Evolutionary conservation across 495 filamentous ascomycete genomes (phyloP), one percentile per base, ranked within the genome.

Genomic region (Penicillium paradoxum): DNA sequence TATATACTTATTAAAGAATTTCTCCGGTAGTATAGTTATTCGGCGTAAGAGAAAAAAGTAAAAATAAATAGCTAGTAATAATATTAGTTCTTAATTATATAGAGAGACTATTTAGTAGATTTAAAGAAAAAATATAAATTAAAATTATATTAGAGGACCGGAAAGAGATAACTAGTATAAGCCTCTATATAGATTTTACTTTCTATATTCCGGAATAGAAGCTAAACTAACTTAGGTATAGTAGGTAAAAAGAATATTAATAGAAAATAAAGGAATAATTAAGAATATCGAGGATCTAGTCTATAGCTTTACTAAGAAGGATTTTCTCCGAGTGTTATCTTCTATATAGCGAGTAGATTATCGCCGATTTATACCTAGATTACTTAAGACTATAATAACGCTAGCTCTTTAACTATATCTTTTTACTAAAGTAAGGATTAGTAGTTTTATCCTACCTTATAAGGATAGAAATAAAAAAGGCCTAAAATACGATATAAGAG

Each of bases 401-500:
- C 25, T 65, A 19, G 39, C 53, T 40, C 56, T 65, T 43, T 49
- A 65, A 40, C 10, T 65, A 27, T 65, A 53, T 27, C 51, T 65
- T 6, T 27, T 27, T 27, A 27, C 24, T 21, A 51, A 51, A 58
- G 53, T 40, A 56, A 65, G 54, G n/a, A 58, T 65, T 43, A 34
- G 56, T 30, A 44, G 48, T 45, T 57, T 62, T 40, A 62, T 65
- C 27, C 59, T 39, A 21, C 32, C 45, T 10, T 1, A 50, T 19
- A 15, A 62, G 43, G 34, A 62, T 8, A 62, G 33, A 56, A 21
- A 51, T 2, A 11, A 59, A 24, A 56, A 33, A 49, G 55, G 52
- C 13, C 49, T 58, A 27, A 37, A 38, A 51, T 62, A 58, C 10
- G 36, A 56, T 36, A 34, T 58, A 14, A 54, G 34, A 19, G 34